Evolutionary conservation across 768 basidiomycete species (phyloP), one percentile per base, ranked within the genome.

Genomic region (Boletus rubropictus): DNA sequence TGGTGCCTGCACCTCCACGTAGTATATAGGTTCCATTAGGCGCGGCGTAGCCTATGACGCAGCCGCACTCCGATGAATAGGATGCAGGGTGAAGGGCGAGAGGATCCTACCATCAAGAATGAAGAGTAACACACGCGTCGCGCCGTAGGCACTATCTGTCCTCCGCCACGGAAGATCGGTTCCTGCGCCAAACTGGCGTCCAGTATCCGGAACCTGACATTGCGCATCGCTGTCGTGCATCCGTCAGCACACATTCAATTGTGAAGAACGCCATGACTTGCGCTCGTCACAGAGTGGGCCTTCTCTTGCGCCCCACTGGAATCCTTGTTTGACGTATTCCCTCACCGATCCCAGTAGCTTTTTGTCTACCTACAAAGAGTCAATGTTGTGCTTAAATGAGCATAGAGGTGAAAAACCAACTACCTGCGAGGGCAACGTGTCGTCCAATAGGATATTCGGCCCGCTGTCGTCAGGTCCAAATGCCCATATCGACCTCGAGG

Each of bases 301-400:
- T 73, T 99, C 96, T 41, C 96, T 80, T 39, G 95, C 85, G 41
- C 92, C 96, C 96, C 96, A 98, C 62, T 96, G 96, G 83, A 99
- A 99, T 29, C 96, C 96, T 69, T 99, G 96, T 71, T 92, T 97
- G 60, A 99, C 85, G 53, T 92, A 86, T 55, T 98, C 95, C 69
- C 83, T 94, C 46, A 97, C 90, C 6, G 86, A 84, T 29, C 78
- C 81, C 42, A 99, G 71, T 43, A 93, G 59, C 65, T 94, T 97
- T 70, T 96, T 96, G 71, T 99, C 95, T 35, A 96, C 81, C 85
- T 91, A 55, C 15, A 51, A 34, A 33, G 22, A 28, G 40, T 51
- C 42, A 50, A 31, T 40, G 12, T 28, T 25, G 28, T 21, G 22
- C 15, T 22, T 7, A 17, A 29, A 32, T 25, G 21, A 36, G 7